Evolutionary conservation across 345 rosid species (phyloP).

Genomic region (Microthlaspi erraticum): DNA sequence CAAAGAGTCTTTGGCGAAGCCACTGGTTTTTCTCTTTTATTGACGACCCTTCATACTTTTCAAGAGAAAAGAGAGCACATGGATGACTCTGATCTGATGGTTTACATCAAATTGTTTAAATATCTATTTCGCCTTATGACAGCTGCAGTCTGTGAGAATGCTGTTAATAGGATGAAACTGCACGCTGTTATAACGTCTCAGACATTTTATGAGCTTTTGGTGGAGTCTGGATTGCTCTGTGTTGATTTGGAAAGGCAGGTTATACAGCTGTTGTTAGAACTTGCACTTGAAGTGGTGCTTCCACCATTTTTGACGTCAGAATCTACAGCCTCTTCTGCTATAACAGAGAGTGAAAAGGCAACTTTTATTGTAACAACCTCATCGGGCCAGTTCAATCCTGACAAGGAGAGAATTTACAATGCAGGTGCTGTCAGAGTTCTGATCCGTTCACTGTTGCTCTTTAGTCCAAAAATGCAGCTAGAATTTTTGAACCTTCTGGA

Average conservation of each 20-base stretch:
- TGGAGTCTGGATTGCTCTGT: slow-evolving; percentile 93
- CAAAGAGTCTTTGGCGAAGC: slow-evolving; percentile 96
- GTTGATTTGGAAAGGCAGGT: slow-evolving; percentile 97
- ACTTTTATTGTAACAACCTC: slow-evolving; percentile 61
- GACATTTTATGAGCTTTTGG: slow-evolving; percentile 87
- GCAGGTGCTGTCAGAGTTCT: slow-evolving; percentile 88
- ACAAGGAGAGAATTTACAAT: slow-evolving; percentile 85
- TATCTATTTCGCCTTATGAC: slow-evolving; percentile 90
- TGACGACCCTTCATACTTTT: slow-evolving; percentile 89
- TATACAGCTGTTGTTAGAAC: slow-evolving; percentile 86
- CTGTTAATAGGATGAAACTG: slow-evolving; percentile 82
- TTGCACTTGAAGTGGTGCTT: slow-evolving; percentile 92
- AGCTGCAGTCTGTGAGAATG: slow-evolving; percentile 79
- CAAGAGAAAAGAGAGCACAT: slow-evolving; percentile 67
- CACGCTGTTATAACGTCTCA: slow-evolving; percentile 83
- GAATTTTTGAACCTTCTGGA: slow-evolving; percentile 80
- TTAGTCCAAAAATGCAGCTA: slow-evolving; percentile 93
- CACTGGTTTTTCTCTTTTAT: slow-evolving; percentile 95
- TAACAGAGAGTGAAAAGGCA: slow-evolving; percentile 53
- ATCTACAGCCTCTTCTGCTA: slow-evolving; percentile 50
- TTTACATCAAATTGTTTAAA: slow-evolving; percentile 73
- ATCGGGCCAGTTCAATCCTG: slow-evolving; percentile 71
- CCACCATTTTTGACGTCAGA: slow-evolving; percentile 86
- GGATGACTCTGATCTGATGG: slow-evolving; percentile 60
- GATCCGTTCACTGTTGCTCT: slow-evolving; percentile 84